Evolutionary conservation across 2,329 filamentous ascomycete genomes (phyloP).

Genomic region (Xylariales sp.): DNA sequence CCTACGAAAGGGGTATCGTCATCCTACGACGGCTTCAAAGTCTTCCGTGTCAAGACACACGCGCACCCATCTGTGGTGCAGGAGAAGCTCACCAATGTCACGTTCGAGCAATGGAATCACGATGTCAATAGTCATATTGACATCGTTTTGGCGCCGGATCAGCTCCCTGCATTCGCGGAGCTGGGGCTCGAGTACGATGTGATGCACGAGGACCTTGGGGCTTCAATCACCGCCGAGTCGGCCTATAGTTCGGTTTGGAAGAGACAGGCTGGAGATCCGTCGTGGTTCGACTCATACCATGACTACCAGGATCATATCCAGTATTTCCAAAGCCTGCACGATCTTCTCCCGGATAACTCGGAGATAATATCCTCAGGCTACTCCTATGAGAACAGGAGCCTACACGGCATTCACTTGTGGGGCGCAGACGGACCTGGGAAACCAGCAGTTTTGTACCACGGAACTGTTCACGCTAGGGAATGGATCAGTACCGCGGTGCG

Average conservation of each 20-base stretch:
- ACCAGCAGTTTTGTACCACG: constrained; percentile 62
- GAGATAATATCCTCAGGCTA: constrained; percentile 59
- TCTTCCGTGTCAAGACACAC: constrained; percentile 59
- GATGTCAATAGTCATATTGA: constrained; percentile 47
- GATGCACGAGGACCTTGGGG: constrained; percentile 49
- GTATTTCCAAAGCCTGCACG: constrained; percentile 58
- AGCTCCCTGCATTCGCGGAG: constrained; percentile 46
- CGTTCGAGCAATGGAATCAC: constrained; percentile 43
- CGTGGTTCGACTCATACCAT: constrained; percentile 64
- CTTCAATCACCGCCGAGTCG: constrained; percentile 49
- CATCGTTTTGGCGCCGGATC: constrained; percentile 49
- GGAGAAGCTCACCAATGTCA: constrained; percentile 45
- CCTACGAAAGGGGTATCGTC: constrained; percentile 35
- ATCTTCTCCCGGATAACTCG: constrained; percentile 57
- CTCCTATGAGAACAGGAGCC: constrained; percentile 60
- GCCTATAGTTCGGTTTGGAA: constrained; percentile 26
- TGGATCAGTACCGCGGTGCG: constrained; percentile 61
- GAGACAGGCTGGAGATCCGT: constrained; percentile 45
- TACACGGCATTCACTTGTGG: constrained; percentile 68
- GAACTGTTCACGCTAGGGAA: constrained; percentile 65
- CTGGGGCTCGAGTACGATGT: constrained; percentile 49
- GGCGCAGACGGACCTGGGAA: constrained; percentile 58
- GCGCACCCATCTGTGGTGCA: constrained; percentile 54
- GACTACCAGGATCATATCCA: constrained; percentile 61
- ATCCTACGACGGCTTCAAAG: constrained; percentile 58